Base-by-base conservation (phyloP, 2,329 filamentous ascomycete genomes). In the Lachnellula willkommii region DNA sequence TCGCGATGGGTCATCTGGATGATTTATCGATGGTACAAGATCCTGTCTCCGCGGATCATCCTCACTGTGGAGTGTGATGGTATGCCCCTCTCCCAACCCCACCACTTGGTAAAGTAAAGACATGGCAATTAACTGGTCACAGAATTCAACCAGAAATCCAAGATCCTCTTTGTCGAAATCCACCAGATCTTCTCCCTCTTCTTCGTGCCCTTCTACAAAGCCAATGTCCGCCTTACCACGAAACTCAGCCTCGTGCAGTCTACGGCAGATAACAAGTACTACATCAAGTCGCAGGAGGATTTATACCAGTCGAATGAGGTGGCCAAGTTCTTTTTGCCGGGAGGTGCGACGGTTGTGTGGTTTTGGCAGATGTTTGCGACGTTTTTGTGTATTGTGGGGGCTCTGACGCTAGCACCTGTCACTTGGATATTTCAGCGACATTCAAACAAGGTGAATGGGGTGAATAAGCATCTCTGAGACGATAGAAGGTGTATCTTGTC, bases 11-110 rank as follows among this genome's bases (percentile, higher is more conserved):
- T 89, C 5, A 77, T 95, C 17, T 74, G 80, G 48, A 77, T 79
- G 63, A 85, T 95, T 55, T 95, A 90, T 67, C 82, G 84, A 42
- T 92, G 88, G 88, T 93, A 95, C 72, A 89, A 90, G 67, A 87
- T 93, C 61, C 76, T 95, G 68, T 90, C 85, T 59, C 91, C 91
- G 0, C 75, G 77, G 17, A 88, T 94, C 61, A 78, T 85, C 45
- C 73, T 93, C 12, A 73, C 79, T 1, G 76, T 96, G 17, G 80
- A 90, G 60, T 80, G 78, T 3, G 71, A 72, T 45, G 75, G 80
- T 81, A 68, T 43, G 67, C 20, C n/a, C 36, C 28, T 49, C 36
- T 43, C n/a, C 35, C 7, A 45, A 1, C 37, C 11, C 32, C 37
- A n/a, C 14, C 32, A 14, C n/a, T 47, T 40, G 47, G 6, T 3